These are phyloP conservation scores for Plasmodium vinckei DNA, from an alignment of 169 alveolate genomes.

Conservation along the genomic window DNA sequence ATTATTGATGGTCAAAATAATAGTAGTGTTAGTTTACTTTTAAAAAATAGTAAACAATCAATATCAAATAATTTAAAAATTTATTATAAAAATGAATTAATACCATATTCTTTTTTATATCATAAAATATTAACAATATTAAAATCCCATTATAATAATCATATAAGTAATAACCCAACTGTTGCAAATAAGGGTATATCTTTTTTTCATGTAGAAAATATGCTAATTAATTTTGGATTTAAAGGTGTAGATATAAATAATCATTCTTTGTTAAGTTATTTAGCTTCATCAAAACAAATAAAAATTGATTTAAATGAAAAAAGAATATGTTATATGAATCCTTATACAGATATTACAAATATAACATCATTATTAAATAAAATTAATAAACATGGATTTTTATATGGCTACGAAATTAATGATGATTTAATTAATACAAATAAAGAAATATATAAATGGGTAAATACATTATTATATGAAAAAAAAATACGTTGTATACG, in stretches of 20 bases:
- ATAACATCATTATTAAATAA: slow-evolving; percentile 51
- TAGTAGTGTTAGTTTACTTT: slow-evolving; percentile 2
- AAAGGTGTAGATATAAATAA: slow-evolving; percentile 75
- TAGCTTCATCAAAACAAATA: slow-evolving; percentile 71
- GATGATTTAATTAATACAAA: slow-evolving; percentile 77
- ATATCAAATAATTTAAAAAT: slow-evolving; percentile 52
- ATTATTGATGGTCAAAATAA: slow-evolving; percentile 7
- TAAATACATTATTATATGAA: slow-evolving; percentile 70
- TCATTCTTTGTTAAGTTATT: slow-evolving; percentile 42
- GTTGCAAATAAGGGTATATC: slow-evolving; percentile 73
- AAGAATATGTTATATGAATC: slow-evolving; percentile 71
- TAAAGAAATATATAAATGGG: slow-evolving; percentile 71
- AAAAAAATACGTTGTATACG: slow-evolving; percentile 79
- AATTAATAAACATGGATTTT: slow-evolving; percentile 69
- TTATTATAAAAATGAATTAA: slow-evolving; percentile 60
- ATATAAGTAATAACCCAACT: slow-evolving; percentile 47
- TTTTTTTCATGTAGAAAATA: slow-evolving; percentile 65
- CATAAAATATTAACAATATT: slow-evolving; percentile 69
- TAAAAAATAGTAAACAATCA: slow-evolving; percentile 26
- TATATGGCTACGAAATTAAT: slow-evolving; percentile 76
- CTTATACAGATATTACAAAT: slow-evolving; percentile 63
- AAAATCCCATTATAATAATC: slow-evolving; percentile 73
- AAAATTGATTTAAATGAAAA: slow-evolving; percentile 74
- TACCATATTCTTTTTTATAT: slow-evolving; percentile 62
- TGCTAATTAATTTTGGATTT: slow-evolving; percentile 72